Conservation (phyloP, 2,329 filamentous ascomycete species). For the Colletotrichum caudatum region DNA sequence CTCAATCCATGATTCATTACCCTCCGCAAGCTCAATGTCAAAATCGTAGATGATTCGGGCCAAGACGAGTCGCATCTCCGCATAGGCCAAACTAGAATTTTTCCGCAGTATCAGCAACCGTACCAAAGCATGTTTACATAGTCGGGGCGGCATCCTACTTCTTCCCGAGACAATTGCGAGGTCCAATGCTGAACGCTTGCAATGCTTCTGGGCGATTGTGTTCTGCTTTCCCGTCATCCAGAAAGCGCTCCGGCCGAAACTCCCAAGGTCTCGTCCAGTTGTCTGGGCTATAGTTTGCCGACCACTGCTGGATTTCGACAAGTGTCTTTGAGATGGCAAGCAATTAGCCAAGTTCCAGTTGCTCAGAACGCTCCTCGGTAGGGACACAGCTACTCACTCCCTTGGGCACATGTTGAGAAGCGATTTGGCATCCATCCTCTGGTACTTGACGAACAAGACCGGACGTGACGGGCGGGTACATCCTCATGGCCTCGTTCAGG, state of each 20-base stretch:
- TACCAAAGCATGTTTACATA: not conserved
- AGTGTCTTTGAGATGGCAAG: slow-evolving; percentile 18
- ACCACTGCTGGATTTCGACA: slow-evolving; percentile 29
- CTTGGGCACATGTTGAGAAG: slow-evolving; percentile 48
- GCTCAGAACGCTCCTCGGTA: not conserved
- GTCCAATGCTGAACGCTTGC: slow-evolving; percentile 29
- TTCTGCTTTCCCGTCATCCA: not conserved
- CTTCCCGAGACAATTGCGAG: slow-evolving; percentile 37
- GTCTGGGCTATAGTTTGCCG: slow-evolving; percentile 3
- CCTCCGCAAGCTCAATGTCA: slow-evolving; percentile 1
- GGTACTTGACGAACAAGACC: slow-evolving; percentile 47
- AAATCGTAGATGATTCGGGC: slow-evolving; percentile 27
- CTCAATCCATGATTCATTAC: not conserved
- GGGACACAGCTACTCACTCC: slow-evolving; percentile 46
- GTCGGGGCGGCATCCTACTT: slow-evolving; percentile 44
- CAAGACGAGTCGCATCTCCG: slow-evolving; percentile 30
- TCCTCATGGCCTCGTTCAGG: slow-evolving; percentile 57
- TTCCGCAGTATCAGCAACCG: slow-evolving; percentile 37
- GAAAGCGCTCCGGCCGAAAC: slow-evolving; percentile 28
- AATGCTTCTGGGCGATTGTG: slow-evolving; percentile 6
- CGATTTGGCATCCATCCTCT: slow-evolving; percentile 49
- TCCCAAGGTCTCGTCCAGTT: slow-evolving; percentile 51
- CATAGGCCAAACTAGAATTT: slow-evolving; percentile 20
- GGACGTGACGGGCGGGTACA: slow-evolving; percentile 48
- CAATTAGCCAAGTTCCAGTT: not conserved